These are phyloP conservation scores for Aspergillus udagawae DNA, from an alignment of 2,329 filamentous ascomycete genomes.

Conservation along the genomic window DNA sequence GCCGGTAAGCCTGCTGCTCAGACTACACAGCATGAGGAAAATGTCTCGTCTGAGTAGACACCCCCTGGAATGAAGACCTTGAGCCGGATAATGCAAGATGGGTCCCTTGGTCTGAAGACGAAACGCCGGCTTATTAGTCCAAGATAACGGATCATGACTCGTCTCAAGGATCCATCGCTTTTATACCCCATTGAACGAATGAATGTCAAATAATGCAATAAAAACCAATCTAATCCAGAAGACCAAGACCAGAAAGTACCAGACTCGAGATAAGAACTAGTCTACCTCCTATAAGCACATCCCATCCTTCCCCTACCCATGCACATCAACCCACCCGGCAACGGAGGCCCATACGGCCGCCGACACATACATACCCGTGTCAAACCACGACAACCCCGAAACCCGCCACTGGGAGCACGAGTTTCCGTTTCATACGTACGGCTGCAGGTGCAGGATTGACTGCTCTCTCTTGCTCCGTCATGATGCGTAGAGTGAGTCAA, in stretches of 20 bases:
- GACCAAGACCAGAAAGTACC: no score
- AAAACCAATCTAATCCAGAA: neutral
- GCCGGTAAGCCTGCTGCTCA: conserved; percentile 17
- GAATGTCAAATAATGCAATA: neutral
- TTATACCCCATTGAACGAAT: neutral
- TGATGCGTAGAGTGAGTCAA: neutral
- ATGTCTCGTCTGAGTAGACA: neutral
- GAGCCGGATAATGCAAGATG: neutral
- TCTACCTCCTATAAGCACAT: neutral
- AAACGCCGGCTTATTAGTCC: neutral
- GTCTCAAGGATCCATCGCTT: neutral
- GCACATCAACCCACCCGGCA: conserved; percentile 6
- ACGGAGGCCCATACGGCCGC: conserved; percentile 12
- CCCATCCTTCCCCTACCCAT: neutral
- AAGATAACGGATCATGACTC: neutral
- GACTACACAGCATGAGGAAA: neutral
- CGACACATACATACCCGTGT: neutral
- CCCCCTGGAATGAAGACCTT: neutral
- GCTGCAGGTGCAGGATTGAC: neutral
- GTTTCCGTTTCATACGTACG: neutral
- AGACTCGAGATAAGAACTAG: neutral
- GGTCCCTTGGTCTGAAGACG: neutral
- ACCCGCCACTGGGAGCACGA: neutral
- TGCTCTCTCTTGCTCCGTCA: neutral
- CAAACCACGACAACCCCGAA: neutral